Evolutionary conservation across 176 grass and related monocot species (phyloP).

Genomic region (Sorghum bicolor): DNA sequence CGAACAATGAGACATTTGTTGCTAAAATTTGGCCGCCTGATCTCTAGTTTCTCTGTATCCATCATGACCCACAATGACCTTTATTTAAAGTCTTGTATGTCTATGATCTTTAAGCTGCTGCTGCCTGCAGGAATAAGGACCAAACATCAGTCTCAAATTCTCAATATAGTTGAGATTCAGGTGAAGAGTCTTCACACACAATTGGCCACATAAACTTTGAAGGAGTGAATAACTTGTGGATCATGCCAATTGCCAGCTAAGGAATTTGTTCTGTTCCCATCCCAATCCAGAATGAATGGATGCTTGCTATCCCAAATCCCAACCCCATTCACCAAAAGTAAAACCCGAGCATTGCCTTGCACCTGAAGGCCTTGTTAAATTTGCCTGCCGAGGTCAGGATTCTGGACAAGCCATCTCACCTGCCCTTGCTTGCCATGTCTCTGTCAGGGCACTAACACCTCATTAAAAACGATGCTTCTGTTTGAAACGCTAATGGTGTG

Average conservation of each 20-base stretch:
- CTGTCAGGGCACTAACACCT: slow-evolving; percentile 19
- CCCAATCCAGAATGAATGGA: not conserved
- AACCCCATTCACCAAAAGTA: not conserved
- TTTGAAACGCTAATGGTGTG: slow-evolving; percentile 8
- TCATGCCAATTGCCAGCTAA: not conserved
- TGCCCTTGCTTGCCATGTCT: slow-evolving; percentile 25
- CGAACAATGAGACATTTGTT: not conserved
- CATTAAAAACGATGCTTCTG: slow-evolving; percentile 34
- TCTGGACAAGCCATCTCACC: slow-evolving; percentile 23
- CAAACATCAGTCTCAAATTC: too few relatives aligned
- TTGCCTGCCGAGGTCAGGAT: not conserved
- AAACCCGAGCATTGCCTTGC: not conserved
- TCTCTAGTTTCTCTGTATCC: not conserved
- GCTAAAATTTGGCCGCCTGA: not conserved
- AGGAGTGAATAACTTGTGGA: too few relatives aligned
- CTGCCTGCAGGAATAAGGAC: too few relatives aligned
- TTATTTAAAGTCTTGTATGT: too few relatives aligned
- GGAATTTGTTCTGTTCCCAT: not conserved
- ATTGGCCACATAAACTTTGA: too few relatives aligned
- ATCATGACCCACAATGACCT: not conserved
- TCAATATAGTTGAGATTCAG: too few relatives aligned
- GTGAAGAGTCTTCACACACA: too few relatives aligned
- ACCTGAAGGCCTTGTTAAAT: not conserved
- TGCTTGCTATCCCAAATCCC: not conserved
- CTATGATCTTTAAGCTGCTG: too few relatives aligned